Base-by-base conservation (phyloP, 495 filamentous ascomycete genomes). In the Neurospora sp. region DNA sequence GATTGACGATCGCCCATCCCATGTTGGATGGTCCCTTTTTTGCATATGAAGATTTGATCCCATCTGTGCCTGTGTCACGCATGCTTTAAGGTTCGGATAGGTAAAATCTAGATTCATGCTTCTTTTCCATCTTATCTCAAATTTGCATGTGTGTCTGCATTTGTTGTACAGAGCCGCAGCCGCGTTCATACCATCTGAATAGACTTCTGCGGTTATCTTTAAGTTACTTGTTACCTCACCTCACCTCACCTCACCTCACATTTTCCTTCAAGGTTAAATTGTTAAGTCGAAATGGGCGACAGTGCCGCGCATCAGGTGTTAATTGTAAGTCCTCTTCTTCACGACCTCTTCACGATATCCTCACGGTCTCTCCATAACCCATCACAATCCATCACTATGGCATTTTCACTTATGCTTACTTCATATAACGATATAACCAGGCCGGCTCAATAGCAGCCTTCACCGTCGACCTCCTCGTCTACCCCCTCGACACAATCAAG, bases 401-500 rank as follows among this genome's bases (percentile, higher is more conserved):
- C 24, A 28, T 28, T 28, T 28, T 28, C 24, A 28, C 24, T 28
- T 28, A 28, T 2, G 24, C 39, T 19, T 70, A 39, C 21, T 39
- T 40, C 8, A 71, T 28, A 17, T 5, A 31, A 48, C 3, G 17
- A 39, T 10, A 71, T 17, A 3, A 71, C 48, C 19, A 94, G 91
- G 92, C 93, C 34, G 93, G 93, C n/a, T 92, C 91, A 28, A 85
- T 90, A 54, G 93, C 93, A 69, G 93, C 92, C 31, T 91, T 95
- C 77, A 88, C 88, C 1, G 92, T 95, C 62, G 93, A 96, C 76
- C 85, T 95, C 69, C 81, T 95, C 15, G 86, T 95, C 71, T 96
- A 94, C 78, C 93, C 93, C 2, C 82, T 95, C 8, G 93, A 97
- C 79, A 96, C 93, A 0, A 85, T 96, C 76, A 96, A 96, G 81